Conservation (phyloP, 345 rosid species). For the Crucihimalaya himalaica region DNA sequence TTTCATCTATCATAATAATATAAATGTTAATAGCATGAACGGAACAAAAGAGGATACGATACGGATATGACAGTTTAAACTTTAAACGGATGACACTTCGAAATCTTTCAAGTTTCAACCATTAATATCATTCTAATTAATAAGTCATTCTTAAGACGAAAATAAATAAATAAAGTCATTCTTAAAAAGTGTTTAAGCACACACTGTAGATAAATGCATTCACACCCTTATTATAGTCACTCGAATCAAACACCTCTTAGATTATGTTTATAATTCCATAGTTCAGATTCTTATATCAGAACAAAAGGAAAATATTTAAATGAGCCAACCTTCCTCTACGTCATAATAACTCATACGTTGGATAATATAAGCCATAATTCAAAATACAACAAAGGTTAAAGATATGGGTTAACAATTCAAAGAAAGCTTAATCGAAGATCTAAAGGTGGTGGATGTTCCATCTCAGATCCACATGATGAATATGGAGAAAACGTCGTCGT, state of each 20-base stretch:
- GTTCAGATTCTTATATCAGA: neutral
- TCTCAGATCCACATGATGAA: conserved; percentile 50
- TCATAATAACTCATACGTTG: conserved; percentile 15
- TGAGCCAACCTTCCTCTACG: neutral
- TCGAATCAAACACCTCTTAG: neutral
- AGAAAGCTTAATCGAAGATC: conserved; percentile 92
- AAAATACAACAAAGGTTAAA: conserved; percentile 23
- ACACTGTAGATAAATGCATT: neutral
- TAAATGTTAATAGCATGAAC: too few species aligned
- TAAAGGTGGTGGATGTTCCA: conserved; percentile 72
- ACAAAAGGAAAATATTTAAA: neutral
- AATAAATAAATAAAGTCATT: neutral
- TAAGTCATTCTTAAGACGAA: neutral
- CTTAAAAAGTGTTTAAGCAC: neutral
- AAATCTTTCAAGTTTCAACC: too few species aligned
- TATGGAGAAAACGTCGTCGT: conserved; percentile 39
- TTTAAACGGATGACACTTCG: too few species aligned
- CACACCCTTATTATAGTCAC: neutral
- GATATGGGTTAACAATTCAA: conserved; percentile 28
- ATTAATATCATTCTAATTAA: too few species aligned
- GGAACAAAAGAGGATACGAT: too few species aligned
- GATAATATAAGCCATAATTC: conserved; percentile 11
- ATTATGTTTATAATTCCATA: neutral
- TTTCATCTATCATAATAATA: too few species aligned
- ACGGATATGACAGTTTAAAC: too few species aligned